These are phyloP conservation scores for Russula sp. DNA, from an alignment of 768 basidiomycete species.

Conservation along the genomic window DNA sequence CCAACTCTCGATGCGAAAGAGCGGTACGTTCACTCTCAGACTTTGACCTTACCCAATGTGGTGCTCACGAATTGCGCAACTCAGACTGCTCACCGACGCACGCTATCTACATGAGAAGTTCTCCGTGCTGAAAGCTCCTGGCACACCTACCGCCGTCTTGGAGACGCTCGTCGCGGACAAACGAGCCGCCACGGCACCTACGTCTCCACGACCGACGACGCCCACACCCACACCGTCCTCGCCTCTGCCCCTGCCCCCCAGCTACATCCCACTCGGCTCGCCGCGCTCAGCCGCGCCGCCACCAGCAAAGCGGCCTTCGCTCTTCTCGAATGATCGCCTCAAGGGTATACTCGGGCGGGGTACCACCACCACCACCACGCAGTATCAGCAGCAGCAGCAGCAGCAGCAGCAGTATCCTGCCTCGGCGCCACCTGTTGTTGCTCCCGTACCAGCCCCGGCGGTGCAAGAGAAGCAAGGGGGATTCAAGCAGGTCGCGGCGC, in stretches of 20 bases:
- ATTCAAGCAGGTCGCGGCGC: constrained; percentile 26
- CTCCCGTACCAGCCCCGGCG: not conserved
- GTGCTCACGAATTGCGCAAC: constrained; percentile 6
- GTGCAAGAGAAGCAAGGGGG: constrained; percentile 20
- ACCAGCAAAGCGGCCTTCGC: constrained; percentile 11
- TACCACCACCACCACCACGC: not conserved
- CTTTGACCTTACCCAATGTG: not conserved
- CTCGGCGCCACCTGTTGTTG: not conserved
- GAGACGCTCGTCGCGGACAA: constrained; percentile 85
- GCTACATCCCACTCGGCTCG: constrained; percentile 3
- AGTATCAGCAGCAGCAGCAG: not conserved
- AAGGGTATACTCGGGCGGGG: constrained; percentile 31
- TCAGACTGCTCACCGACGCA: constrained; percentile 74
- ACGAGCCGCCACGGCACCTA: constrained; percentile 2
- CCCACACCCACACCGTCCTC: not conserved
- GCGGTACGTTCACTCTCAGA: constrained; percentile 43
- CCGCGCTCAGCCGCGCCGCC: not conserved
- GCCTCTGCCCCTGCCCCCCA: constrained; percentile 14
- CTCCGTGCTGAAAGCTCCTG: constrained; percentile 59
- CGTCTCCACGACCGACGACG: not conserved
- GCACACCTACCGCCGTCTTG: constrained; percentile 65
- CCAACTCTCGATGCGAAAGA: constrained; percentile 79
- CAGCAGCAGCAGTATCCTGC: not conserved
- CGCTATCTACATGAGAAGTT: constrained; percentile 71
- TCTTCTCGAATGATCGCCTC: constrained; percentile 32